phyloP scores from a whole-genome alignment of 2,329 filamentous ascomycete genomes.

The Pseudomassariella vexata region DNA sequence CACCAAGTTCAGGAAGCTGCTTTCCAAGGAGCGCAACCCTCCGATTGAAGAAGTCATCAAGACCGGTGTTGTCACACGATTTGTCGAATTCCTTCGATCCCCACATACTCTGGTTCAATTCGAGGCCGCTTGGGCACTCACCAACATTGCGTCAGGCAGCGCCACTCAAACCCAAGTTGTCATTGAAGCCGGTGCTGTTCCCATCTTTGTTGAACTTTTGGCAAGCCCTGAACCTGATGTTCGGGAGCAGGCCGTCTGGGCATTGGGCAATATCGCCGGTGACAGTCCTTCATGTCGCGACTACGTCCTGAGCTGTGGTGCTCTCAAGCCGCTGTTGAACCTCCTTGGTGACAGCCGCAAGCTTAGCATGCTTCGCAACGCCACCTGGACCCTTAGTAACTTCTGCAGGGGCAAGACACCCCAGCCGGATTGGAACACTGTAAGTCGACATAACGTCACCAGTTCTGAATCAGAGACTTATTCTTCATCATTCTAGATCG shows the following conservation, averaged over 20 bases:
- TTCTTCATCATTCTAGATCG: slow-evolving; percentile 56
- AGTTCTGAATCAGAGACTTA: no score
- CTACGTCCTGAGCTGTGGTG: slow-evolving; percentile 87
- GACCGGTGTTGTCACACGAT: slow-evolving; percentile 93
- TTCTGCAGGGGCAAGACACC: slow-evolving; percentile 99
- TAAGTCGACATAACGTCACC: no score
- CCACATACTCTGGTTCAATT: slow-evolving; percentile 98
- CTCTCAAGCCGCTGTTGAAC: slow-evolving; percentile 81
- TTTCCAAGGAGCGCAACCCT: slow-evolving; percentile 98
- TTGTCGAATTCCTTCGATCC: slow-evolving; percentile 96
- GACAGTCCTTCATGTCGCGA: slow-evolving; percentile 97
- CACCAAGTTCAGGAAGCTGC: slow-evolving; percentile 95
- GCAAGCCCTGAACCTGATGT: slow-evolving; percentile 96
- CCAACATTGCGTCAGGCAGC: slow-evolving; percentile 97
- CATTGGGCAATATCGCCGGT: slow-evolving; percentile 95
- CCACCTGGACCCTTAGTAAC: slow-evolving; percentile 98
- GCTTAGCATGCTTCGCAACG: slow-evolving; percentile 97
- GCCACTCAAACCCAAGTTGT: slow-evolving; percentile 97
- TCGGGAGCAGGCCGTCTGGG: slow-evolving; percentile 97
- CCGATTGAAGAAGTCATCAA: slow-evolving; percentile 99
- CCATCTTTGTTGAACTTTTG: slow-evolving; percentile 95
- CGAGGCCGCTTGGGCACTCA: slow-evolving; percentile 97
- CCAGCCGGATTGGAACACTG: slow-evolving; percentile 94
- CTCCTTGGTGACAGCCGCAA: slow-evolving; percentile 96
- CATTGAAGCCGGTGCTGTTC: slow-evolving; percentile 95